Evolutionary conservation across 225 moss, liverwort and hornwort genomes (phyloP), one percentile per base, ranked within the genome.

Genomic region (Marchantia polymorpha): DNA sequence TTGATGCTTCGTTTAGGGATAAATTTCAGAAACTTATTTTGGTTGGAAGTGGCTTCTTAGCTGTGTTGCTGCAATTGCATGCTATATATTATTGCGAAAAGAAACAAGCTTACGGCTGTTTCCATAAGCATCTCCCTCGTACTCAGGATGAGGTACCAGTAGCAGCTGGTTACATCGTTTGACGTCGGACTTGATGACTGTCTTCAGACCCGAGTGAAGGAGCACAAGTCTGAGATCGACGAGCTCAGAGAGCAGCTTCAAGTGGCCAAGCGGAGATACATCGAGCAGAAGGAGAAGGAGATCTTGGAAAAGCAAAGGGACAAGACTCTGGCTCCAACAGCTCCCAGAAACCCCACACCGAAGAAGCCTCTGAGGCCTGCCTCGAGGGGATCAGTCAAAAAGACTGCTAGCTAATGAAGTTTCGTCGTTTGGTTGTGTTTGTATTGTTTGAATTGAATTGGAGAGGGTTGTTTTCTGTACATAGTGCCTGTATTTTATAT

Each of bases 201-300:
- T n/a, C 48, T 31, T 52, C 89, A 91, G 91, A 74, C 70, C 50
- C 84, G 86, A 71, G 86, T 86, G 7, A 84, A 83, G 71, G 91
- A 89, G 79, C 83, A 91, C 75, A 88, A 82, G 76, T 20, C 75
- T 16, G 91, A 91, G 77, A 83, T 83, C 82, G 84, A 86, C 29
- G 73, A 82, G 69, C 77, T 86, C 66, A 81, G 81, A 70, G 79
- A 82, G 29, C 85, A 91, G 72, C 77, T 91, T 22, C 76, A 86
- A 25, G 71, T 20, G 11, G 73, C 80, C 29, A 89, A 89, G 76
- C 69, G 68, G 13, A 83, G 80, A 27, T 88, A 84, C 63, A 80
- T 85, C 59, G 87, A 85, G 64, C 80, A 78, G 51, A 87, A 89
- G 80, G 77, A 73, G 23, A 87, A 85, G 84, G 80, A 85, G 83